A percentile compares a stretch with the other conserved stretches of the same genome.
These are phyloP conservation scores for Eucalyptus sideroxylon DNA, from an alignment of 345 rosid genomes.

Conservation along the genomic window DNA sequence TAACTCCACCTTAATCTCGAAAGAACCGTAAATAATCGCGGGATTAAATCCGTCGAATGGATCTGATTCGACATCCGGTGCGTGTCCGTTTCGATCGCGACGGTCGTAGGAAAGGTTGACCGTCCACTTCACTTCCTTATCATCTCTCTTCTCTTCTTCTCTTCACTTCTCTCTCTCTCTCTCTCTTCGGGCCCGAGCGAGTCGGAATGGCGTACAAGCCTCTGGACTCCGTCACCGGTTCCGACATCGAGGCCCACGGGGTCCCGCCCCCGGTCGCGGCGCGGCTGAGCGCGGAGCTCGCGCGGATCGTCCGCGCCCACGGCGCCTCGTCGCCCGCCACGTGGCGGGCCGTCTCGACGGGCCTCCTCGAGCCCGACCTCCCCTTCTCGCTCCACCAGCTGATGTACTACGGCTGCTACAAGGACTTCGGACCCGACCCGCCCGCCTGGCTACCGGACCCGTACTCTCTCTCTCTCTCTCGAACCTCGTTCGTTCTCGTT, in stretches of 20 bases:
- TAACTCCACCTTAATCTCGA: neutral
- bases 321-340: constrained; percentile 31
- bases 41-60: neutral
- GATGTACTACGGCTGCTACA: constrained; percentile 80
- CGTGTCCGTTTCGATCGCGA: neutral
- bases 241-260: constrained; percentile 61
- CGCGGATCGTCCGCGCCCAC: constrained; percentile 15
- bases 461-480: constrained; percentile 6
- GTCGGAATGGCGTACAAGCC: constrained; percentile 27
- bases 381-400: constrained; percentile 86
- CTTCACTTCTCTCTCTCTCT: neutral
- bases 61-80: neutral
- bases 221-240: constrained; percentile 28
- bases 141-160: neutral
- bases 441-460: constrained; percentile 89
- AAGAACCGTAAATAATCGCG: neutral
- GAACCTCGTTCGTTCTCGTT: neutral
- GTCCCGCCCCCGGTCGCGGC: constrained; percentile 19
- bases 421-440: constrained; percentile 72
- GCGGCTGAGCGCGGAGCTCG: constrained; percentile 25
- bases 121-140: neutral
- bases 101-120: neutral
- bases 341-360: constrained; percentile 46
- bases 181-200: neutral
- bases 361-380: constrained; percentile 50